Evolutionary conservation across 345 rosid genomes (phyloP), one percentile per base, ranked within the genome.

Genomic region (Lepidium africanum): DNA sequence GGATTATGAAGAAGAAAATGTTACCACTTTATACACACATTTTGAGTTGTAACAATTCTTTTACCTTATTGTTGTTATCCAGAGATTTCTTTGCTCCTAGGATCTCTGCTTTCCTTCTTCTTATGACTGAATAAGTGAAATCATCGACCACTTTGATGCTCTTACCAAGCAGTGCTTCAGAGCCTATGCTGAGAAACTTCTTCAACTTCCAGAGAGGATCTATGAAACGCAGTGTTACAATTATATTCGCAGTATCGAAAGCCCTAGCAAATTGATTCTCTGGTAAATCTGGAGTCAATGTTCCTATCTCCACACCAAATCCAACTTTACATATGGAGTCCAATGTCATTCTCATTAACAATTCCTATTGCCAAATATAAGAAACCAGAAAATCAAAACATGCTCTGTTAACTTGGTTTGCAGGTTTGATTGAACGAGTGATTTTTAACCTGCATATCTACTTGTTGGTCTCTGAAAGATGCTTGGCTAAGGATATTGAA

Each of bases 251-350:
- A 0, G 85, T 84, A 63, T 93, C 98, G 15, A 93, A 93, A 52
- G 98, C 92, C 54, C 76, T 82, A 41, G 98, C 97, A 70, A 93
- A 93, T 30, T 70, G 46, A 65, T 85, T 90, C 3, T 87, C 92
- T 30, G 96, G 92, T 59, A 88, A 69, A 60, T 75, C 76, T 21
- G 88, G 88, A 64, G 87, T 86, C 69, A 90, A 54, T 27, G 97
- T 84, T 65, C 98, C 97, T 46, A 90, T 85, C 69, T 93, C 94
- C 11, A 88, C 98, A 38, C 98, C 97, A 74, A 90, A 93, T 41
- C 98, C 98, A 40, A 93, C 97, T 72, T 88, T 90, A 78, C 97
- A 93, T 73, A 90, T 93, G 16, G 97, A 93, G 76, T 88, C 98
- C 67, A 87, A 63, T 6, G 98, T 90, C 98, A 93, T 84, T 81